Percentiles rank a stretch among this genome's conserved stretches.
These are phyloP conservation scores for Dillenia turbinata DNA, from an alignment of 164 flowering plant species.

Conservation along the genomic window DNA sequence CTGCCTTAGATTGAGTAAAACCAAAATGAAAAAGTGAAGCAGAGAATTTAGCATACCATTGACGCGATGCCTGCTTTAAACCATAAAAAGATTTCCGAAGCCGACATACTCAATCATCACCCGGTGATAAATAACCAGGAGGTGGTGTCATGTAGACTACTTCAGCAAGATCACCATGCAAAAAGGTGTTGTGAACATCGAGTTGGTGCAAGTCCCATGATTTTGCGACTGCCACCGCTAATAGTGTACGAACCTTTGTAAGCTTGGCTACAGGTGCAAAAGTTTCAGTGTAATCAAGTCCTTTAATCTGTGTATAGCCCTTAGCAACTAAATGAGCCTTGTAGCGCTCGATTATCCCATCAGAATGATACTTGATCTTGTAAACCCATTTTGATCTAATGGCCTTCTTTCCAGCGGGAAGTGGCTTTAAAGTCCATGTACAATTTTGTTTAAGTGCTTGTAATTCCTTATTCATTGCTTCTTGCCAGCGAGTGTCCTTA, in stretches of 20 bases:
- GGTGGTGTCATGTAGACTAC: neutral
- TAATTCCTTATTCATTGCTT: constrained; percentile 3
- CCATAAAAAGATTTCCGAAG: neutral
- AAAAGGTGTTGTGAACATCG: neutral
- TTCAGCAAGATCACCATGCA: neutral
- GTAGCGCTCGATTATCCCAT: neutral
- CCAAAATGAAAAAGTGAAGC: neutral
- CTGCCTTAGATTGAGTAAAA: neutral
- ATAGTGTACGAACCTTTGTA: neutral
- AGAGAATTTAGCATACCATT: neutral
- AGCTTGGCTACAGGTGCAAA: neutral
- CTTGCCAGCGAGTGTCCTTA: neutral
- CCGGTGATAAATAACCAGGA: neutral
- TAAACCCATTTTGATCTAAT: constrained; percentile 1
- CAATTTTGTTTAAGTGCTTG: neutral
- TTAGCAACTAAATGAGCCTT: no score
- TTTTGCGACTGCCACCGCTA: neutral
- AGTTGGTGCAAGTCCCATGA: neutral
- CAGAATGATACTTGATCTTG: neutral
- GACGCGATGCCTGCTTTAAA: no score
- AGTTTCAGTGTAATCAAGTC: neutral
- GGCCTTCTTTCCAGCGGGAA: neutral
- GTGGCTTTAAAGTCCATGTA: neutral
- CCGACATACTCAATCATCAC: neutral
- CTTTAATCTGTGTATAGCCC: neutral